Evolutionary conservation across 345 rosid genomes (phyloP).

Genomic region (Diplotaxis tenuifolia): DNA sequence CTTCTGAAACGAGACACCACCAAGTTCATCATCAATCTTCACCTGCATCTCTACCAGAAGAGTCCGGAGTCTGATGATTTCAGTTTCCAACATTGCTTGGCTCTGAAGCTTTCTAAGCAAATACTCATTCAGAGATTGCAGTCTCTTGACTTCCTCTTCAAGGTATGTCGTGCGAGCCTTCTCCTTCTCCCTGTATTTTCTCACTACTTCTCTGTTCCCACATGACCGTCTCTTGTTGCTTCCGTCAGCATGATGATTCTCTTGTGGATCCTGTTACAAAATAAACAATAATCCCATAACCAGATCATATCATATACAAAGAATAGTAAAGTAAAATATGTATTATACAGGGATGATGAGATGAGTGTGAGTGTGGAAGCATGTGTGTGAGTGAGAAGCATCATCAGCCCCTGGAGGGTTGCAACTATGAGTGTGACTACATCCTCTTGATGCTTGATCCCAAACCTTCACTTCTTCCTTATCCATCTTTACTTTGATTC

Average conservation of each 20-base stretch:
- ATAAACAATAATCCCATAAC: neutral
- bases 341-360: constrained; percentile 32
- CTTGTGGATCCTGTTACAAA: constrained; percentile 32
- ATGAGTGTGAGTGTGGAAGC: constrained; percentile 45
- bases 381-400: too few relatives aligned
- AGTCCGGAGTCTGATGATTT: constrained; percentile 48
- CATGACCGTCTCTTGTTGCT: constrained; percentile 41
- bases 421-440: constrained; percentile 79
- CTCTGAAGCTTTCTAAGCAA: constrained; percentile 50
- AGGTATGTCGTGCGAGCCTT: constrained; percentile 65
- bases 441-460: constrained; percentile 32
- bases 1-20: constrained; percentile 32
- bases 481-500: constrained; percentile 12
- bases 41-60: constrained; percentile 50
- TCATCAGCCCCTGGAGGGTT: too few relatives aligned
- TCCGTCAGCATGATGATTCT: constrained; percentile 33
- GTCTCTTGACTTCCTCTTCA: constrained; percentile 67
- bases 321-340: neutral
- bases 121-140: constrained; percentile 47
- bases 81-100: constrained; percentile 54
- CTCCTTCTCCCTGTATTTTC: constrained; percentile 77
- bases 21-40: constrained; percentile 54
- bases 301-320: neutral
- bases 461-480: constrained; percentile 15
- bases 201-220: constrained; percentile 74